These are phyloP conservation scores for Yamadazyma kitorensis DNA, from an alignment of 805 yeast genomes.

Conservation along the genomic window DNA sequence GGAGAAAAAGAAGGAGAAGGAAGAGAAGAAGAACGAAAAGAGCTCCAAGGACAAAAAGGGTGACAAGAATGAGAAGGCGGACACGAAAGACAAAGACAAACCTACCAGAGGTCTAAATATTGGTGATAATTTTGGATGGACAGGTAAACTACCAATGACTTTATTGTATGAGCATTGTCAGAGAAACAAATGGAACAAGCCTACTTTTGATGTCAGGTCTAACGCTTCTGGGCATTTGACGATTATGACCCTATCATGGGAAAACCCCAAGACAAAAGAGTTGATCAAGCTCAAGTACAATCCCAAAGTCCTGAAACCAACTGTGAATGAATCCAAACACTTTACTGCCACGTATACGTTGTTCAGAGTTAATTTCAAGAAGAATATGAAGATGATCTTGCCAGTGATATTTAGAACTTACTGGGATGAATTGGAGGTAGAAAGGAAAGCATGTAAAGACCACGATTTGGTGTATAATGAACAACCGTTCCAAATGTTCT, in stretches of 20 bases:
- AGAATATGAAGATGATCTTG: constrained; percentile 81
- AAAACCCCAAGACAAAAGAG: constrained; percentile 80
- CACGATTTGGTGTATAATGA: constrained; percentile 56
- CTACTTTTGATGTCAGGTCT: constrained; percentile 67
- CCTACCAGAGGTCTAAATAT: constrained; percentile 41
- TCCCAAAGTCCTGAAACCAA: constrained; percentile 64
- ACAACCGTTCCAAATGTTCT: constrained; percentile 68
- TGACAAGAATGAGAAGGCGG: neutral
- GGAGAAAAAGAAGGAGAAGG: constrained; percentile 7
- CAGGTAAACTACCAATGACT: constrained; percentile 90
- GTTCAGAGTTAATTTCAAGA: constrained; percentile 74
- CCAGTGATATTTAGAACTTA: constrained; percentile 78
- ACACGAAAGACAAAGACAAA: constrained; percentile 15
- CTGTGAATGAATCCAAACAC: constrained; percentile 88
- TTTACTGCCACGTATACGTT: constrained; percentile 86
- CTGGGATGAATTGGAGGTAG: constrained; percentile 72
- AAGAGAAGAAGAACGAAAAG: constrained; percentile 4
- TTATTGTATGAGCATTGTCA: constrained; percentile 84
- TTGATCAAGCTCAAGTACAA: constrained; percentile 53
- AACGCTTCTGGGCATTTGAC: constrained; percentile 56
- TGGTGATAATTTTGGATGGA: constrained; percentile 76
- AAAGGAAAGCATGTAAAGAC: constrained; percentile 39
- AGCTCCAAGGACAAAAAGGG: neutral
- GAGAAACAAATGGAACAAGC: constrained; percentile 85
- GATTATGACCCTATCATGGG: constrained; percentile 61